Conservation (phyloP, 2,329 filamentous ascomycete genomes). For the Rutstroemia sp. region DNA sequence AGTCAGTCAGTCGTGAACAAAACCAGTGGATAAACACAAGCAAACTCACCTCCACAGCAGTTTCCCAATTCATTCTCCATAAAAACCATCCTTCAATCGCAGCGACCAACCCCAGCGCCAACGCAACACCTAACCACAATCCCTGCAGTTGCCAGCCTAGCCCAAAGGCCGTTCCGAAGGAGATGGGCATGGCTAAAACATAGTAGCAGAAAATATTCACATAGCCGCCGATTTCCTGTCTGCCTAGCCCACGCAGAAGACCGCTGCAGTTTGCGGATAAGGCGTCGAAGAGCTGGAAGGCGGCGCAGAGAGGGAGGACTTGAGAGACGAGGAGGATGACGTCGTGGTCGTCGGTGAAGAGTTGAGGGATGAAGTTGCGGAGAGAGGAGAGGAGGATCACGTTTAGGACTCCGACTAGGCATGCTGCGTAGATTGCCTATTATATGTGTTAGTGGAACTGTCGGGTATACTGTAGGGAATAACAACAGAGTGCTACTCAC, state of each 20-base stretch:
- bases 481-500: constrained; percentile 15
- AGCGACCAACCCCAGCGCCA: constrained; percentile 49
- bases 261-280: constrained; percentile 75
- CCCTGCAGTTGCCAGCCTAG: constrained; percentile 71
- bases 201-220: constrained; percentile 86
- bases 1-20: not conserved
- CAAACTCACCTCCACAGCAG: constrained; percentile 41
- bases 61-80: constrained; percentile 45
- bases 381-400: constrained; percentile 60
- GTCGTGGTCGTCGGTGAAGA: constrained; percentile 69
- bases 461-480: not conserved
- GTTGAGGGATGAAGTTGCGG: constrained; percentile 64
- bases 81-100: constrained; percentile 50
- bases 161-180: constrained; percentile 70
- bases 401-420: constrained; percentile 73
- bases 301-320: constrained; percentile 72
- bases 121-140: constrained; percentile 70
- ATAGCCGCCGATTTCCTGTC: constrained; percentile 84
- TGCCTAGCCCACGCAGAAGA: constrained; percentile 76
- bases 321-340: constrained; percentile 61
- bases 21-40: not conserved
- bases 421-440: constrained; percentile 53
- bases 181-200: constrained; percentile 74
- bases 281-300: constrained; percentile 87
- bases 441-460: not conserved